Conservation (phyloP, 208 protist genomes). For the Trypanosoma theileri region DNA sequence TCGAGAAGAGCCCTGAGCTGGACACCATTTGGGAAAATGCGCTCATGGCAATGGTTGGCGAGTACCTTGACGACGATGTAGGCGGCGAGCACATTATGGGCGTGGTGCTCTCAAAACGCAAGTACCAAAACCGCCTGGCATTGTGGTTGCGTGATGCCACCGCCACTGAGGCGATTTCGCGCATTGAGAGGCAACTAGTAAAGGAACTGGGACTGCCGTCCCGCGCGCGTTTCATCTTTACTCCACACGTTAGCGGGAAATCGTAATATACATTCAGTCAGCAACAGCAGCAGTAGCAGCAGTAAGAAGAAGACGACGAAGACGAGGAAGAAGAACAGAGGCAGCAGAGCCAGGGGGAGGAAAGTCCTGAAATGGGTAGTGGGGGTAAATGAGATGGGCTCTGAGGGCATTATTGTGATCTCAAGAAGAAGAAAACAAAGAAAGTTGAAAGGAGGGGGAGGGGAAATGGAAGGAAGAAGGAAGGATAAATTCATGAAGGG, state of each 20-base stretch:
- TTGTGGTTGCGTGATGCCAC: conserved; percentile 67
- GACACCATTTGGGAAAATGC: conserved; percentile 78
- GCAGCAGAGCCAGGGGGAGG: not conserved
- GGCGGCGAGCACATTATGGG: conserved; percentile 61
- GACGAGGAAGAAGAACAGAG: not conserved
- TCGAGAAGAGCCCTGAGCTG: conserved; percentile 45
- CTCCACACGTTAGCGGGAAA: conserved; percentile 59
- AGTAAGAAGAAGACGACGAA: not conserved
- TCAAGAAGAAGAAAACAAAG: not conserved
- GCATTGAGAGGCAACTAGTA: conserved; percentile 48
- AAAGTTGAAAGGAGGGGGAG: not conserved
- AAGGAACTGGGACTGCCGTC: conserved; percentile 41
- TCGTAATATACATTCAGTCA: conserved; percentile 16
- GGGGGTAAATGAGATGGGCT: not conserved
- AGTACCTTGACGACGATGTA: conserved; percentile 56
- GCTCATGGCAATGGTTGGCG: conserved; percentile 79
- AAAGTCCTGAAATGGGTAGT: not conserved
- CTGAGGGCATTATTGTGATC: no score
- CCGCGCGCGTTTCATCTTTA: conserved; percentile 48
- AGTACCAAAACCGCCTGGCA: conserved; percentile 79
- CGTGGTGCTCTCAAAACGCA: conserved; percentile 72
- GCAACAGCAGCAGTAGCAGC: not conserved
- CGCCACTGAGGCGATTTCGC: conserved; percentile 45
- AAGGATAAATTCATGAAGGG: not conserved
- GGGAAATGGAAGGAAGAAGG: not conserved